Base-by-base conservation (phyloP, 345 rosid genomes). In the Erucastrum elatum region DNA sequence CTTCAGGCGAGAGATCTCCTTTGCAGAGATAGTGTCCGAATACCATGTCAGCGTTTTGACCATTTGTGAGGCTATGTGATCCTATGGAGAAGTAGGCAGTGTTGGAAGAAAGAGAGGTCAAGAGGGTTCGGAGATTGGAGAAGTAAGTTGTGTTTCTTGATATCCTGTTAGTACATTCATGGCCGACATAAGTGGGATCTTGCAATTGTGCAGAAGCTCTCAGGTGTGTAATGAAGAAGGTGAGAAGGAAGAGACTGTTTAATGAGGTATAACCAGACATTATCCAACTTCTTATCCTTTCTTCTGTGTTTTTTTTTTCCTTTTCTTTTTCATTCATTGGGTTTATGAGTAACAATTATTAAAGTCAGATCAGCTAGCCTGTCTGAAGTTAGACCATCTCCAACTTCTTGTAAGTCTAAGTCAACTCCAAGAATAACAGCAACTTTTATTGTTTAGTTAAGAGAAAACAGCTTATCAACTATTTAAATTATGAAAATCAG, bases 1-100 rank as follows among this genome's bases (percentile, higher is more conserved):
- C 3, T 10, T 68, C 60, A 0, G 66, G 4, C 2, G 75, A 34
- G 46, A 78, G 34, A 29, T 83, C 72, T 2, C 86, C 86, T 1
- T 37, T 76, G 82, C 89, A 85, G 58, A 83, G 87, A 64, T 61
- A 86, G 55, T 78, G 71, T 6, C 87, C 86, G n/a, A 67, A 80
- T 16, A 75, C 75, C 15, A 2, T 31, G 63, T 81, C 72, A 0
- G 62, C 8, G 13, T 21, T 44, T 15, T 68, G 66, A 26, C 88
- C 90, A 3, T 16, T 15, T 29, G 85, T 7, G 71, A 15, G 51
- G 56, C 62, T 85, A 62, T 55, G 72, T 53, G 79, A 89, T 25
- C 86, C 85, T 1, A 7, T 60, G 4, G 25, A 3, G 67, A 64
- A 55, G 34, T 67, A 65, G 55, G 70, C 26, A 60, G 26, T 30